Conservation (phyloP, 75 land plant genomes). For the Selaginella moellendorffii region DNA sequence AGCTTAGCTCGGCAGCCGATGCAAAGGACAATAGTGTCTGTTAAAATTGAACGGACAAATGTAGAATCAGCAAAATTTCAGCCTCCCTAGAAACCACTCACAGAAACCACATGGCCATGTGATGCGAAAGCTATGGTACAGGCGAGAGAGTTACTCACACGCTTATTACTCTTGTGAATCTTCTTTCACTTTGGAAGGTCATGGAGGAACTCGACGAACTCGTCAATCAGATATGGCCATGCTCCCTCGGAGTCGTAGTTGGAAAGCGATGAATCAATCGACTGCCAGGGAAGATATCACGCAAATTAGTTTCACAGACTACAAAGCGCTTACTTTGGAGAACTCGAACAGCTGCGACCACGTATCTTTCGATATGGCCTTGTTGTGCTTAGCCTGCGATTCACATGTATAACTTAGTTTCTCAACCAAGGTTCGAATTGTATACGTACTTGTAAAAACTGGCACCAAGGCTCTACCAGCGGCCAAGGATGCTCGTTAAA, state of each 20-base stretch:
- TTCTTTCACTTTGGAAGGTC: neutral
- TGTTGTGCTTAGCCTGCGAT: conserved; percentile 70
- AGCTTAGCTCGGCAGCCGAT: too few species aligned
- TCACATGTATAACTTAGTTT: too few species aligned
- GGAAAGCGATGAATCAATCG: neutral
- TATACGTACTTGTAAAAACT: conserved; percentile 90
- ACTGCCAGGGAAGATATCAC: neutral
- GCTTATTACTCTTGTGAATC: too few species aligned
- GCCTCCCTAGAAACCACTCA: too few species aligned
- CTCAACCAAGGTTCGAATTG: too few species aligned
- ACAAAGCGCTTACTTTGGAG: conserved; percentile 54
- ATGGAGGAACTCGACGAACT: conserved; percentile 1
- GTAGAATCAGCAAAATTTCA: too few species aligned
- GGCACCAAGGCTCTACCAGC: conserved; percentile 84
- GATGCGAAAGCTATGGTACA: too few species aligned
- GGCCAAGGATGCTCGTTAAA: conserved; percentile 90
- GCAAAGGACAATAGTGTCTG: too few species aligned
- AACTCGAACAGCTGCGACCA: conserved; percentile 91
- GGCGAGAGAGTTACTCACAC: too few species aligned
- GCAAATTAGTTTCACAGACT: too few species aligned
- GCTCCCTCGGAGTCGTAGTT: conserved; percentile 7
- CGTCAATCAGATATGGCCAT: conserved; percentile 4
- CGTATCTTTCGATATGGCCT: conserved; percentile 90
- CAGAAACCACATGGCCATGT: too few species aligned
- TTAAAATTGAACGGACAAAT: too few species aligned